These are phyloP conservation scores for Mucor saturninus DNA, from an alignment of 371 early-diverging fungal genomes.

Conservation along the genomic window DNA sequence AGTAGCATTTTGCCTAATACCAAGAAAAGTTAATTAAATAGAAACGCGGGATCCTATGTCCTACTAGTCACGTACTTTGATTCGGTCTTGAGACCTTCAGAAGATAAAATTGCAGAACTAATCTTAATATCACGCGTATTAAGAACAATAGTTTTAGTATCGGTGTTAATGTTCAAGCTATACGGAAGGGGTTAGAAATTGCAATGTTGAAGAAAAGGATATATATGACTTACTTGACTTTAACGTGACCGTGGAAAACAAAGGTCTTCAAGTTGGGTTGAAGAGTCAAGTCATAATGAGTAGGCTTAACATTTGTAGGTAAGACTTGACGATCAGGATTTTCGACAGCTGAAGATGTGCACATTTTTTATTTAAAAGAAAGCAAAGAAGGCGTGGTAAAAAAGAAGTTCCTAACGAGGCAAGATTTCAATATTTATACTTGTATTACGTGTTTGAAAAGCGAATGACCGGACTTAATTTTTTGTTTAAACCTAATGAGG, in stretches of 20 bases:
- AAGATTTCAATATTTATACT: background rate
- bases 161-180: slow-evolving; percentile 62
- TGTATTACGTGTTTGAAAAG: slow-evolving; percentile 1
- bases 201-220: background rate
- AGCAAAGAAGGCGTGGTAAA: slow-evolving; percentile 9
- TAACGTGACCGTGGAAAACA: slow-evolving; percentile 72
- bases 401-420: background rate
- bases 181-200: background rate
- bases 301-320: slow-evolving; percentile 74
- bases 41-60: slow-evolving; percentile 5
- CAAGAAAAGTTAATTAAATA: no score
- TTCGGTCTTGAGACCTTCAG: slow-evolving; percentile 60
- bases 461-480: background rate
- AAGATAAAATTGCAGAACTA: slow-evolving; percentile 50
- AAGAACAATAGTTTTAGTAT: slow-evolving; percentile 63
- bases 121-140: slow-evolving; percentile 68
- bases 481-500: background rate
- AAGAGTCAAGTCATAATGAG: slow-evolving; percentile 74
- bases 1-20: slow-evolving; percentile 65
- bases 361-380: slow-evolving; percentile 13
- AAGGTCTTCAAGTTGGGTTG: slow-evolving; percentile 69
- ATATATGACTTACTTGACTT: slow-evolving; percentile 47
- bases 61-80: slow-evolving; percentile 44
- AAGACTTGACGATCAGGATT: slow-evolving; percentile 61
- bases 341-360: slow-evolving; percentile 23